Percentiles rank a stretch among this genome's conserved stretches.
These are phyloP conservation scores for Solanum etuberosum DNA, from an alignment of 257 asterid species.

Conservation along the genomic window DNA sequence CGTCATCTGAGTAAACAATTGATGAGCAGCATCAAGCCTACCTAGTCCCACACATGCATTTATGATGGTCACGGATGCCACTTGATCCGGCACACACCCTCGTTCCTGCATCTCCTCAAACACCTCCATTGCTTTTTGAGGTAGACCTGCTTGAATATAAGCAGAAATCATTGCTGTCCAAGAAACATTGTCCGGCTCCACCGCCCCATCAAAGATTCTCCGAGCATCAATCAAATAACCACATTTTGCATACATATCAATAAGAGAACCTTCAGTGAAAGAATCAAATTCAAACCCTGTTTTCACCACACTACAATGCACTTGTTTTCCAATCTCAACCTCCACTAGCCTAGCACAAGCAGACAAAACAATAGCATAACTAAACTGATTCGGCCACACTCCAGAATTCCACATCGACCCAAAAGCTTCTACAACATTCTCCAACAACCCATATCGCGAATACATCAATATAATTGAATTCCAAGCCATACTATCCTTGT, in stretches of 20 bases:
- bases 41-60: conserved; percentile 53
- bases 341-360: conserved; percentile 53
- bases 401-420: conserved; percentile 42
- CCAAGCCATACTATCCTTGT: conserved; percentile 59
- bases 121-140: conserved; percentile 40
- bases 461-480: conserved; percentile 68
- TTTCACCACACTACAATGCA: conserved; percentile 44
- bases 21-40: conserved; percentile 52
- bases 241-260: conserved; percentile 85
- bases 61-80: conserved; percentile 58
- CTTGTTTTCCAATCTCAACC: conserved; percentile 43
- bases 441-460: conserved; percentile 42
- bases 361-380: conserved; percentile 64
- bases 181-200: conserved; percentile 52
- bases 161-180: conserved; percentile 85
- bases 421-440: conserved; percentile 32
- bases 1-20: conserved; percentile 43
- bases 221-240: conserved; percentile 42
- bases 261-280: conserved; percentile 62
- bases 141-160: conserved; percentile 49
- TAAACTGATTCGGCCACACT: conserved; percentile 56
- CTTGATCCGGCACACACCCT: conserved; percentile 55
- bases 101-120: conserved; percentile 50
- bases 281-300: conserved; percentile 40
- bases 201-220: conserved; percentile 48